Evolutionary conservation across 2,329 filamentous ascomycete genomes (phyloP), one percentile per base, ranked within the genome.

Genomic region (Trichoderma polysporum): DNA sequence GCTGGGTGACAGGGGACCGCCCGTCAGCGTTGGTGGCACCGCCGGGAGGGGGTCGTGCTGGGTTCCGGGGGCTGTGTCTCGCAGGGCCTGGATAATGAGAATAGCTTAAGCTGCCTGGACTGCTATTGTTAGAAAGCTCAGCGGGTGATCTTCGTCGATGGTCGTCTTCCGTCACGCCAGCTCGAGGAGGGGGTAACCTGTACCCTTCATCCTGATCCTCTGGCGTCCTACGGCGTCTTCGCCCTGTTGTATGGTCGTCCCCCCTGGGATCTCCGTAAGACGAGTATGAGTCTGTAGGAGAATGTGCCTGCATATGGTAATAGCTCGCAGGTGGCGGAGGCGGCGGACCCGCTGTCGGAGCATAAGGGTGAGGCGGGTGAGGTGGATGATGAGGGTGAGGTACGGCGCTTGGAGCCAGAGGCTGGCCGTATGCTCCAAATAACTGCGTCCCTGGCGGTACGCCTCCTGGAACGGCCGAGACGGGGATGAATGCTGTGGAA

Each of bases 391-490:
- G 70, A 10, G 62, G 47, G 15, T 60, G 63, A 56, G 74, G 74
- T n/a, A 74, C 71, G 17, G 74, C 68, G 50, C 71, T 75, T 22
- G 74, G 76, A n/a, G 79, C 78, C 49, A 88, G 71, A 22, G 85
- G 85, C 69, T 88, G 85, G 10, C 85, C 85, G 69, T 86, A 87
- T 0, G 85, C 84, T 25, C 85, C 85, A 70, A 82, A 88, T 7
- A 88, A 77, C 66, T 82, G 84, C 2, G 84, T 86, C 1, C 85
- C 85, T 1, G 85, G 84, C 1, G 85, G 83, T 1, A 87, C 82
- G 15, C 83, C 84, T n/a, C 84, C 84, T n/a, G 83, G 82, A 6
- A 88, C 78, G 17, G 85, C 85, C 2, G 84, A 86, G 5, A 88
- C 83, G 1, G 86, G 85, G 15, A 88, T 84, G 69, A 88, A 88